A percentile compares a stretch with the other conserved stretches of the same genome.
These are phyloP conservation scores for Eucalyptus sp. DNA, from an alignment of 345 rosid species.

Conservation along the genomic window DNA sequence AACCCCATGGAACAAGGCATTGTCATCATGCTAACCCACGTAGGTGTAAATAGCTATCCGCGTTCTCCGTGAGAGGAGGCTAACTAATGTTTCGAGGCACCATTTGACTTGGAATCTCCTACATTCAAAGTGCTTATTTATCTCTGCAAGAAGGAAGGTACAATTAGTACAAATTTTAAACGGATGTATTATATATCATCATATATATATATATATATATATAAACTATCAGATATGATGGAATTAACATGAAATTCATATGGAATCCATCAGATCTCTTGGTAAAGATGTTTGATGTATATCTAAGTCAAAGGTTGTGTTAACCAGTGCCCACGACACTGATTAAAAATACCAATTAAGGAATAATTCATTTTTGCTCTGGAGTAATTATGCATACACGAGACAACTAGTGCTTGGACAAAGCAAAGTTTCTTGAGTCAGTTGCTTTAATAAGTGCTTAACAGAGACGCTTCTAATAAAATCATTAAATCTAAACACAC, in stretches of 20 bases:
- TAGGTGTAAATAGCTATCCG: background rate
- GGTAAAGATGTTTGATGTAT: background rate
- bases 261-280: background rate
- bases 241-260: background rate
- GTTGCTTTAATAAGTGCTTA: background rate
- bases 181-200: background rate
- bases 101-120: background rate
- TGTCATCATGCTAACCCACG: background rate
- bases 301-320: background rate
- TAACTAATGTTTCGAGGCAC: background rate
- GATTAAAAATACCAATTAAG: no score
- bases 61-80: background rate
- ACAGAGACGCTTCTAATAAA: background rate
- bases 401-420: background rate
- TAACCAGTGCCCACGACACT: background rate
- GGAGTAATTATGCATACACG: background rate
- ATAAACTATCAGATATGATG: background rate
- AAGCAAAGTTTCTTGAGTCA: background rate
- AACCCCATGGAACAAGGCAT: no score
- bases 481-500: background rate
- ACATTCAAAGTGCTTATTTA: no score
- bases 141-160: background rate
- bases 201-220: no score
- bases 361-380: background rate
- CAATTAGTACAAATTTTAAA: no score